A percentile compares a stretch with the other conserved stretches of the same genome.
Evolutionary conservation across 352 stramenopile genomes (phyloP).

Genomic region (Pythium oligandrum): DNA sequence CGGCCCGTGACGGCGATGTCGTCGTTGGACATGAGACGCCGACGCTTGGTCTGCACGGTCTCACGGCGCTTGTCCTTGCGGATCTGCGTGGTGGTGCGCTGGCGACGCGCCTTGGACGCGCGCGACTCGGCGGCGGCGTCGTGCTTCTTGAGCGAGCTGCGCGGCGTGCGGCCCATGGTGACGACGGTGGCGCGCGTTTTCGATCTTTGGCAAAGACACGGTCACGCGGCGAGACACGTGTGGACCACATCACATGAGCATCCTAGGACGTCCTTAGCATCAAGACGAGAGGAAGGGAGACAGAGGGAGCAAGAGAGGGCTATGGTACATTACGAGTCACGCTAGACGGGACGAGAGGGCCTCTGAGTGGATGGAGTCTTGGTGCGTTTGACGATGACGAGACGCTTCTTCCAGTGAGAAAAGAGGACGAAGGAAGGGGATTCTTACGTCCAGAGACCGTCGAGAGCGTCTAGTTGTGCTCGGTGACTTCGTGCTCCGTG

Average conservation of each 20-base stretch:
- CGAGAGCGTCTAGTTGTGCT: slow-evolving; percentile 12
- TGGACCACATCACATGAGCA: no score
- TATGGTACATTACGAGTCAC: no score
- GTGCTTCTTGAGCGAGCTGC: slow-evolving; percentile 79
- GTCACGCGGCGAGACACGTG: no score
- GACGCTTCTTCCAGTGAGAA: not conserved
- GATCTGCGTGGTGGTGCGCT: slow-evolving; percentile 60
- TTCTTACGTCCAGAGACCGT: not conserved
- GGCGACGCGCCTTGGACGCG: slow-evolving; percentile 52
- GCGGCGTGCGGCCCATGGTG: slow-evolving; percentile 24
- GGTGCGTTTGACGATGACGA: not conserved
- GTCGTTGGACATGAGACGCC: slow-evolving; percentile 44
- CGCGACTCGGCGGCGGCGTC: slow-evolving; percentile 52
- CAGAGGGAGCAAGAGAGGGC: no score
- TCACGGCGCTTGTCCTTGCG: slow-evolving; percentile 70
- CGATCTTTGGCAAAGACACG: no score
- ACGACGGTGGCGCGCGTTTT: not conserved
- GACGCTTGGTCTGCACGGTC: slow-evolving; percentile 63
- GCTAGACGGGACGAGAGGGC: no score
- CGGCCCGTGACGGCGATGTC: slow-evolving; percentile 43
- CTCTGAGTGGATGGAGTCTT: not conserved
- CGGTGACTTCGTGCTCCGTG: slow-evolving; percentile 24
- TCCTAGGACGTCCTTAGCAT: no score
- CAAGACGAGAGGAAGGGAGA: no score
- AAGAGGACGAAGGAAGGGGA: not conserved